A percentile compares a stretch with the other conserved stretches of the same genome.
Evolutionary conservation across 768 basidiomycete genomes (phyloP).

Genomic region (Podaxis sp.): DNA sequence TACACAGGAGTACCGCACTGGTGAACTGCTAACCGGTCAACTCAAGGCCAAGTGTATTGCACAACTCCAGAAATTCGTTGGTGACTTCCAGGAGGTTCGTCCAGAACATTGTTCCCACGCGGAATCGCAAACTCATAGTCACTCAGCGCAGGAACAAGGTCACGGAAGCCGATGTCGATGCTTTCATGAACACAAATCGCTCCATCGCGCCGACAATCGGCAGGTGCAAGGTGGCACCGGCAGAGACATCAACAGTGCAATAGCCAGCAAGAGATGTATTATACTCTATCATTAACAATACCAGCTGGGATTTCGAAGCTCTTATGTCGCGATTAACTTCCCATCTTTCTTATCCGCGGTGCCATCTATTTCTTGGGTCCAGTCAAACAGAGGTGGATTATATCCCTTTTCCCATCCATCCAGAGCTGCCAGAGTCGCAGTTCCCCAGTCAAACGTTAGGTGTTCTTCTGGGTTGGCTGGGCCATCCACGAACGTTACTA

Average conservation of each 20-base stretch:
- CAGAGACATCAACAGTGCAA: not conserved
- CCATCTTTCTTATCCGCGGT: slow-evolving; percentile 15
- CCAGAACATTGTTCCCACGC: not conserved
- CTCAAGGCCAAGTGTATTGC: slow-evolving; percentile 88
- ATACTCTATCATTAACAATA: not conserved
- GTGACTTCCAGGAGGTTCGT: slow-evolving; percentile 74
- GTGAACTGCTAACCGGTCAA: slow-evolving; percentile 84
- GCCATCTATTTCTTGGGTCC: slow-evolving; percentile 42
- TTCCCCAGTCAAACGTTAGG: slow-evolving; percentile 75
- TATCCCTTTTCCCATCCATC: slow-evolving; percentile 50
- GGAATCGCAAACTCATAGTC: slow-evolving; percentile 12
- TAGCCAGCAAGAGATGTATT: not conserved
- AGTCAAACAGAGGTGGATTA: slow-evolving; percentile 40
- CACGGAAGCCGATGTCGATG: slow-evolving; percentile 69
- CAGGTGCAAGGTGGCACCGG: slow-evolving; percentile 28
- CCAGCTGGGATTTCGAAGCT: not conserved
- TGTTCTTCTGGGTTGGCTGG: slow-evolving; percentile 53
- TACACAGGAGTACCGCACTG: slow-evolving; percentile 86
- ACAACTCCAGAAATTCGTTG: slow-evolving; percentile 77
- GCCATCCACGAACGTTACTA: slow-evolving; percentile 78
- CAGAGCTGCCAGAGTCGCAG: slow-evolving; percentile 61
- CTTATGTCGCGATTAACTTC: slow-evolving; percentile 18
- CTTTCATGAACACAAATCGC: slow-evolving; percentile 80
- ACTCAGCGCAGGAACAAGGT: slow-evolving; percentile 73
- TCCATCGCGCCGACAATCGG: slow-evolving; percentile 64